These are phyloP conservation scores for Boletus vinaceobasis DNA, from an alignment of 768 basidiomycete species.

Conservation along the genomic window DNA sequence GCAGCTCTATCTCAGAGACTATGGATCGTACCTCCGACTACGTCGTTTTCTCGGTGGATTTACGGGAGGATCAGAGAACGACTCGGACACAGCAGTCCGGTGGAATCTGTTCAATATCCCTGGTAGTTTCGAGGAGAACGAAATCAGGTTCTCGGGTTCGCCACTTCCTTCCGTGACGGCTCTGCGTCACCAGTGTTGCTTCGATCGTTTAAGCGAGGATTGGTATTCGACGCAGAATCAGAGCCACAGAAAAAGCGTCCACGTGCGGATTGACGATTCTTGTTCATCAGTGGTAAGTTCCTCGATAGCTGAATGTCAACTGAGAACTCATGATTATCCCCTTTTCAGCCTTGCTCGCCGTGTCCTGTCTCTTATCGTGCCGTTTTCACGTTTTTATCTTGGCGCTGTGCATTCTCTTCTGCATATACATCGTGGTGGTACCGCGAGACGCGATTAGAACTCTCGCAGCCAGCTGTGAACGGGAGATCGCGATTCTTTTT, in stretches of 20 bases:
- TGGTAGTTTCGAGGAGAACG: no score
- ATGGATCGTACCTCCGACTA: no score
- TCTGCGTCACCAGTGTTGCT: not conserved
- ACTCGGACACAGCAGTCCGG: no score
- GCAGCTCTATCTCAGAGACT: no score
- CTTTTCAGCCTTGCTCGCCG: not conserved
- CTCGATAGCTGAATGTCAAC: not conserved
- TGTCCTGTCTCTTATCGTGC: not conserved
- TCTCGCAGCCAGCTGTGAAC: no score
- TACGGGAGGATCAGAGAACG: no score
- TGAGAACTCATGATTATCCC: not conserved
- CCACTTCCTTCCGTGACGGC: no score
- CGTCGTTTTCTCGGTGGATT: no score
- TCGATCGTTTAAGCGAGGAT: not conserved
- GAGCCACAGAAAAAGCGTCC: not conserved
- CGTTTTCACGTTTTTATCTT: not conserved
- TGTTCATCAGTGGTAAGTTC: not conserved
- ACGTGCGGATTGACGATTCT: not conserved
- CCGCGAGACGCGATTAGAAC: no score
- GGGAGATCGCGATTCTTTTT: no score
- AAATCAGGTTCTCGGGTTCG: no score
- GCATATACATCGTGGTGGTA: not conserved
- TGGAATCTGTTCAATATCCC: no score
- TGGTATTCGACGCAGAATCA: not conserved
- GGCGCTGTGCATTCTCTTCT: not conserved